Base-by-base conservation (phyloP, 495 filamentous ascomycete species). In the Hypoxylon rickii region DNA sequence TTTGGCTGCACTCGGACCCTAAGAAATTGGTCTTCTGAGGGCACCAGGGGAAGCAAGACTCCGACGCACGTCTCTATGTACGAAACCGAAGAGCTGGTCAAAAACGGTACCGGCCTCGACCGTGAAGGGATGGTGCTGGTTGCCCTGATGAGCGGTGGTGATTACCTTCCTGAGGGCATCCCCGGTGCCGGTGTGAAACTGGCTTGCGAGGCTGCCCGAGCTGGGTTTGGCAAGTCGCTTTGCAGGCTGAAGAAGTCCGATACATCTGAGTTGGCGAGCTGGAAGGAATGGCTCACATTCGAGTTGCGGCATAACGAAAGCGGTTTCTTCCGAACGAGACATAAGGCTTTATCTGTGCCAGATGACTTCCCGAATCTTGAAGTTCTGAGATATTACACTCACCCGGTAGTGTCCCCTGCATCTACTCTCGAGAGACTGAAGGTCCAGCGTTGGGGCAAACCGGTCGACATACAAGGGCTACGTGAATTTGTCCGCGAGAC, bases 81-180 rank as follows among this genome's bases (percentile, higher is more conserved):
- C 59, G 78, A 88, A 36, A 76, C 76, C 4, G 60, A 64, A 1
- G 72, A 79, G 5, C 66, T 81, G 16, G 80, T 76, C 0, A 80
- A 84, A 65, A 73, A 69, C 2, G 74, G 66, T 0, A 74, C 69
- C 7, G 84, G 84, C 4, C 72, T 99, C 19, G 87, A 91, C 61
- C 79, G 86, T 34, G 83, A 92, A 47, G 94, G 92, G 1, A 97
- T 99, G 93, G 86, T 97, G 31, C 68, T 99, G 11, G 86, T 99
- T 29, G 95, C 95, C 0, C 76, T 99, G 67, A 92, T 99, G 79
- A 96, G 90, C 65, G 94, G 95, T 7, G 94, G 94, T 5, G 95
- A 99, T 70, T 99, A 99, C 62, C 72, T 92, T 7, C 91, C 94
- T 1, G 90, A 89, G 45, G 95, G 95, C 0, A 85, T 99, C 13